These are phyloP conservation scores for Ceratobasidium sp. DNA, from an alignment of 1,284 basidiomycete species.

Conservation along the genomic window DNA sequence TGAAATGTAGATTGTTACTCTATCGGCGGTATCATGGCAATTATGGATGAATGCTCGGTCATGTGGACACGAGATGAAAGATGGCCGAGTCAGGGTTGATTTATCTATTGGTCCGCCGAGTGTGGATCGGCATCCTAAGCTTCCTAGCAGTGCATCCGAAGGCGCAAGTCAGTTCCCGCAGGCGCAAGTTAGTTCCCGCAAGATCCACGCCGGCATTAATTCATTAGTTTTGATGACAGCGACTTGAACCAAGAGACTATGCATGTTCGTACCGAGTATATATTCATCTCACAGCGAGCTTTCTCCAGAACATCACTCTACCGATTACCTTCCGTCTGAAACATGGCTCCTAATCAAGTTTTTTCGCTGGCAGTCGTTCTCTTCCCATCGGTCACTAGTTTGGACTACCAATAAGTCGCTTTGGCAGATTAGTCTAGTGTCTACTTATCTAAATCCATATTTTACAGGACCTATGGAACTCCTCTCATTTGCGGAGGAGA, in stretches of 20 bases:
- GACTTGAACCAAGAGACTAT: background rate
- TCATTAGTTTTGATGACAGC: no score
- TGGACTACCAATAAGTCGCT: constrained; percentile 37
- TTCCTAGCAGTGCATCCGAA: background rate
- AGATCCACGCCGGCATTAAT: background rate
- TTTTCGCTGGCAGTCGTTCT: constrained; percentile 21
- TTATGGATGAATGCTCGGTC: background rate
- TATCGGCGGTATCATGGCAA: background rate
- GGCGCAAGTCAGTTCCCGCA: constrained; percentile 43
- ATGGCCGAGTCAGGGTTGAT: no score
- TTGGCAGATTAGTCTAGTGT: background rate
- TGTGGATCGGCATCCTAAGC: background rate
- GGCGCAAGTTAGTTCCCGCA: constrained; percentile 30
- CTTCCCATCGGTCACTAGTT: background rate
- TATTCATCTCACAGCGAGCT: background rate
- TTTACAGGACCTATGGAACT: constrained; percentile 40
- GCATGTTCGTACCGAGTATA: background rate
- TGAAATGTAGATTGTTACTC: background rate
- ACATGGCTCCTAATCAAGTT: background rate
- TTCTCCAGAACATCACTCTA: background rate
- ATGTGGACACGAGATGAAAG: no score
- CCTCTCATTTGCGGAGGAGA: background rate
- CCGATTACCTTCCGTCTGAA: background rate
- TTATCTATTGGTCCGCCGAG: no score
- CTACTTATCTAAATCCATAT: background rate